Base-by-base conservation (phyloP, 768 basidiomycete species). In the Mycena olivaceomarginata region DNA sequence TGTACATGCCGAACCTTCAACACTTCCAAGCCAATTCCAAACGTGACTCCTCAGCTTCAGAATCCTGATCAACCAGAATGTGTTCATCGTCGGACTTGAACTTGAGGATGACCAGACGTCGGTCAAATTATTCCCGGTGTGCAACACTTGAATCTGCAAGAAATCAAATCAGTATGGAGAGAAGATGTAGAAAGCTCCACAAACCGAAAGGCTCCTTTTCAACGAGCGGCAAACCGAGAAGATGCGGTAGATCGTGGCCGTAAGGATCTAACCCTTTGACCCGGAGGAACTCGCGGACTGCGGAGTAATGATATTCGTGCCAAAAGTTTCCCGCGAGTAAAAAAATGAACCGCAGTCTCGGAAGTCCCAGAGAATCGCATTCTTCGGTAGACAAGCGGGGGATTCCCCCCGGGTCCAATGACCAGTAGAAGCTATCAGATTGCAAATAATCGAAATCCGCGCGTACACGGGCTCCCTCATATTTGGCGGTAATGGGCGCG, bases 291-390 rank as follows among this genome's bases (percentile, higher is more conserved):
- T 66, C 65, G 22, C 65, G 22, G 46, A 66, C 48, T 9, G 65
- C 65, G n/a, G 11, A 46, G 65, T 66, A 66, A n/a, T 66, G 65
- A 46, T 66, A 66, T 15, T 66, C 43, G 13, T 25, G 41, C 65
- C 65, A 66, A 45, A n/a, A 64, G 41, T 41, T n/a, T 64, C 15
- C 62, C 39, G 20, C 41, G 39, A 37, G 62, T 15, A 43, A 8
- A n/a, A 64, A 64, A 64, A 6, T 6, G 8, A 64, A 64, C 31
- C 41, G 62, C 8, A 64, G 5, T 41, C 56, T 57, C 7, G 67
- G 67, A 13, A 69, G 18, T 2, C 67, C 53, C 5, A 69, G 5
- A 16, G 7, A 8, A 13, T 69, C 67, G 8, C 53, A 41, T 6
- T 57, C 40, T 20, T 56, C 53, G 11, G 2, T 37, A 11, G 67